Conservation (phyloP, 2,329 filamentous ascomycete genomes). For the Aspergillus versicolor region DNA sequence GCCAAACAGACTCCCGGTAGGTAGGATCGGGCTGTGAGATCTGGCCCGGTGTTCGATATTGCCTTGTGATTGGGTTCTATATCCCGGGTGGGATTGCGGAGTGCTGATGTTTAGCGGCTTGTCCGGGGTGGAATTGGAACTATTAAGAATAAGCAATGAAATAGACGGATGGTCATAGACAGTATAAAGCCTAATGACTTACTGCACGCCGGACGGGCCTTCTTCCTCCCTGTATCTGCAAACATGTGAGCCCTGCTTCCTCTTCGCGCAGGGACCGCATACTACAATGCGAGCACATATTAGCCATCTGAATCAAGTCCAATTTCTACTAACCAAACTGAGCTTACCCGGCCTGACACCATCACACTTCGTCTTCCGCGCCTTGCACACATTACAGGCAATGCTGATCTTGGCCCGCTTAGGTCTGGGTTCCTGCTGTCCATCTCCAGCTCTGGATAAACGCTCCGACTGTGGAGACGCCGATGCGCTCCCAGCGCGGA, state of each 20-base stretch:
- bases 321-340: too few species aligned
- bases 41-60: background rate
- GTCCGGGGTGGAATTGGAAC: background rate
- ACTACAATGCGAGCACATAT: background rate
- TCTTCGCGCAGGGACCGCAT: background rate
- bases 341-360: background rate
- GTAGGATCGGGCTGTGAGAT: background rate
- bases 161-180: background rate
- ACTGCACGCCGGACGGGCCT: background rate
- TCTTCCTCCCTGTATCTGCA: background rate
- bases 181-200: background rate
- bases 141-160: background rate
- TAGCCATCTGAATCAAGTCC: background rate
- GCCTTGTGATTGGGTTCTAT: background rate
- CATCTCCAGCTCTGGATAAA: background rate
- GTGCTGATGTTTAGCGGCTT: background rate
- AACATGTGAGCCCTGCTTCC: background rate
- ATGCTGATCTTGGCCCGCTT: background rate
- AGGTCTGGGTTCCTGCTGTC: background rate
- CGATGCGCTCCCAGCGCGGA: background rate
- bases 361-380: background rate
- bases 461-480: background rate
- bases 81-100: background rate
- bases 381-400: background rate
- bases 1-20: background rate